Evolutionary conservation across 2,329 filamentous ascomycete species (phyloP).

Genomic region (Teratosphaeriaceae sp.): DNA sequence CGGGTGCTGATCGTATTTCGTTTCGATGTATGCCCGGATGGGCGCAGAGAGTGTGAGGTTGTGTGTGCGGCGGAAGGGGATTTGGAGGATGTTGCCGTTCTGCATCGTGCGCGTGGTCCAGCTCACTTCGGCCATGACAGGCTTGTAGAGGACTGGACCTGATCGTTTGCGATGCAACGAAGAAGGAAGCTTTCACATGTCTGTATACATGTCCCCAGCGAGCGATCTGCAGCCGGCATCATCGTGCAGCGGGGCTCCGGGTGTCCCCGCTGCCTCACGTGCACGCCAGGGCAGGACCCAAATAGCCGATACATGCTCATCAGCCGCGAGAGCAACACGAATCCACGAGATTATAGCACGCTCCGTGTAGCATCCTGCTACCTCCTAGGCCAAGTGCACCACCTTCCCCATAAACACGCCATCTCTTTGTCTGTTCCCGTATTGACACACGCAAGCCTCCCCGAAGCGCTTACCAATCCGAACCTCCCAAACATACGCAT

Average conservation of each 20-base stretch:
- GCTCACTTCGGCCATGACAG: conserved; percentile 6
- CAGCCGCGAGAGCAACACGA: background rate
- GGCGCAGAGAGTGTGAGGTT: conserved; percentile 71
- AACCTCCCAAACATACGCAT: too few relatives aligned
- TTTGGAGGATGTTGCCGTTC: conserved; percentile 57
- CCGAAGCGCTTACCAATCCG: too few relatives aligned
- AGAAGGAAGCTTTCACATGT: too few relatives aligned
- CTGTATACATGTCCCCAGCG: too few relatives aligned
- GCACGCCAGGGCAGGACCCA: too few relatives aligned
- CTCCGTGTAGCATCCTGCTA: background rate
- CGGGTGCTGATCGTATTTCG: conserved; percentile 97
- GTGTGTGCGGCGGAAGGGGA: conserved; percentile 84
- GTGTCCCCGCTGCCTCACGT: too few relatives aligned
- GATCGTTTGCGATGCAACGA: background rate
- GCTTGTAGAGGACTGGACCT: too few relatives aligned
- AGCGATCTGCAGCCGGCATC: too few relatives aligned
- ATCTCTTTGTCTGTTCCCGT: background rate
- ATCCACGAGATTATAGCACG: background rate
- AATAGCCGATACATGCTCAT: conserved; percentile 11
- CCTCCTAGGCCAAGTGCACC: background rate
- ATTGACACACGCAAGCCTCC: too few relatives aligned
- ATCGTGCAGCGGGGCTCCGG: too few relatives aligned
- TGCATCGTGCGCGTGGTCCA: conserved; percentile 17
- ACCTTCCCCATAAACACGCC: background rate
- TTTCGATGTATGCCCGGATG: conserved; percentile 91